These are phyloP conservation scores for Aristolochia fimbriata DNA, from an alignment of 164 flowering plant genomes.

Conservation along the genomic window DNA sequence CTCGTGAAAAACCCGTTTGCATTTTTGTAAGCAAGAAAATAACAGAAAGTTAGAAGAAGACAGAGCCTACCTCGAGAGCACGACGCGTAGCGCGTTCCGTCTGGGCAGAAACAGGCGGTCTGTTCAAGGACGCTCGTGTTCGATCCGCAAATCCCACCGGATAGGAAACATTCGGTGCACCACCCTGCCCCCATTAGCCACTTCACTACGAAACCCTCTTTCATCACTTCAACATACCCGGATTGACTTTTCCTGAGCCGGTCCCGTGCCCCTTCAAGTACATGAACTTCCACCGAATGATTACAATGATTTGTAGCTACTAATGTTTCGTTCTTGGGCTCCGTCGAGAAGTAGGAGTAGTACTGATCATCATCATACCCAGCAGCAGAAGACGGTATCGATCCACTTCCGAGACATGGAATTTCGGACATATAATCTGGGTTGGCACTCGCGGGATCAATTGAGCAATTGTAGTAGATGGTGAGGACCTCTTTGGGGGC, in stretches of 20 bases:
- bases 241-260: background rate
- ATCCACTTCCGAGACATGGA: background rate
- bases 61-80: background rate
- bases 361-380: no score
- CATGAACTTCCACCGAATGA: background rate
- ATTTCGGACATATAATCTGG: background rate
- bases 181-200: background rate
- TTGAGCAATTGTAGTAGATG: background rate
- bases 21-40: no score
- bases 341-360: background rate
- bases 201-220: background rate
- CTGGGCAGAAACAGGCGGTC: background rate
- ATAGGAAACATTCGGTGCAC: background rate
- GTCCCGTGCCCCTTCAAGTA: background rate
- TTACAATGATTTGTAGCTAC: background rate
- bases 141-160: slow-evolving; percentile 3
- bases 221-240: background rate
- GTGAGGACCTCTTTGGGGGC: background rate
- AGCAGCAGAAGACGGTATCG: no score
- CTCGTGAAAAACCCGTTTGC: no score
- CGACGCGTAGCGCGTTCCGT: background rate
- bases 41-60: no score
- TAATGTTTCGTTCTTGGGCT: no score
- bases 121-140: background rate
- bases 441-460: background rate